A percentile compares a stretch with the other conserved stretches of the same genome.
Conservation (phyloP, 2,329 filamentous ascomycete genomes). For the Exserohilum turcica region DNA sequence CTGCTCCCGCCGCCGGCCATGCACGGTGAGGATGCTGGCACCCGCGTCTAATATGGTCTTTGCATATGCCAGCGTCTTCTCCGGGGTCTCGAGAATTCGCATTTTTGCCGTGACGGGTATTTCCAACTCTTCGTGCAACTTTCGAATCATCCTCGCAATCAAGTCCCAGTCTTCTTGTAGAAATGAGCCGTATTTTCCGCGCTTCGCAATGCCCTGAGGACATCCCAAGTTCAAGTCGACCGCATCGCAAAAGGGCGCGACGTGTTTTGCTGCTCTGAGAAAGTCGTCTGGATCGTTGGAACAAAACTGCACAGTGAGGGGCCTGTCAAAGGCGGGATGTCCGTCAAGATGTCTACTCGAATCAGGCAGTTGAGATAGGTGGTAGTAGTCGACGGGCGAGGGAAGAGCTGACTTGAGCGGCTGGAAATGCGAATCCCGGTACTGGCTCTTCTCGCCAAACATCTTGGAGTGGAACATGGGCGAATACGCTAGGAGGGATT, state of each 20-base stretch:
- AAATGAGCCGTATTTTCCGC: constrained; percentile 91
- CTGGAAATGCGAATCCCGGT: constrained; percentile 82
- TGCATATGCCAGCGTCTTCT: constrained; percentile 87
- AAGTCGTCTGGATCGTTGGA: constrained; percentile 83
- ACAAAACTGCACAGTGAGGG: constrained; percentile 96
- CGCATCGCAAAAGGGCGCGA: constrained; percentile 88
- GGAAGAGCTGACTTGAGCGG: constrained; percentile 55
- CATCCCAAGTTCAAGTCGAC: constrained; percentile 95
- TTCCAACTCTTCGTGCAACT: constrained; percentile 75
- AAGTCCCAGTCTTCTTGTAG: constrained; percentile 89
- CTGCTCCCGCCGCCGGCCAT: constrained; percentile 85
- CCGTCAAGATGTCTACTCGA: constrained; percentile 69
- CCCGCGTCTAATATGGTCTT: constrained; percentile 84
- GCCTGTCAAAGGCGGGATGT: constrained; percentile 81
- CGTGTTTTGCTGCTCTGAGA: constrained; percentile 76
- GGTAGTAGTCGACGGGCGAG: constrained; percentile 42
- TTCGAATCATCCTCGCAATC: constrained; percentile 81
- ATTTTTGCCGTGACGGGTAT: constrained; percentile 96
- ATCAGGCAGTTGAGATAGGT: constrained; percentile 38
- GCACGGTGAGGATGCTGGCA: constrained; percentile 90
- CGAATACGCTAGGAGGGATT: constrained; percentile 79
- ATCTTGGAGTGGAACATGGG: constrained; percentile 96
- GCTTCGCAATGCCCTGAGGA: constrained; percentile 90
- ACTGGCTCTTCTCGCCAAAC: constrained; percentile 76
- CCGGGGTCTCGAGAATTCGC: constrained; percentile 81